Base-by-base conservation (phyloP, 2,329 filamentous ascomycete species). In the Simplicillium sp. region DNA sequence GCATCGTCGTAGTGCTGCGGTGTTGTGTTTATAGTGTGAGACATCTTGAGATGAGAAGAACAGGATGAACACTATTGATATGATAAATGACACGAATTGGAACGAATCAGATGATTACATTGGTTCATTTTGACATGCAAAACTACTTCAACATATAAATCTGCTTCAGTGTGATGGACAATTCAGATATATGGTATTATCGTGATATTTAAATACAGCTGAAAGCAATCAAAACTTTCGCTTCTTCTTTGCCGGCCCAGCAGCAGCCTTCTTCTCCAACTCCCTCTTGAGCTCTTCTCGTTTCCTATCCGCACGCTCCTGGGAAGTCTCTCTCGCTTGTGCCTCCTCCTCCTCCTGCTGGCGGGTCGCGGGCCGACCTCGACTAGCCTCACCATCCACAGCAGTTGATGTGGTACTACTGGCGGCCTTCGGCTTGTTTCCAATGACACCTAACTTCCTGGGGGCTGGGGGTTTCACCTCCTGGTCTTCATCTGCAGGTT, bases 171-270 rank as follows among this genome's bases (percentile, higher is more conserved):
- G 9, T 9, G 9, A 25, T 25, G 20, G 6, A 25, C 9, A 9
- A 6, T 9, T 25, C 9, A 9, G 9, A 25, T 9, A 9, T 25
- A 25, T 9, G 20, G 20, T 25, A 25, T 25, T 25, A 25, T 25
- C 20, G 20, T 25, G 6, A 25, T n/a, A n/a, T n/a, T n/a, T n/a
- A n/a, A n/a, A n/a, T n/a, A 25, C 20, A 5, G 20, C 20, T 9
- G 20, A 6, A 9, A 25, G 6, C 20, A 25, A 25, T 25, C 20
- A 78, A 45, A 77, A 77, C 38, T 64, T 71, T 34, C 74, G 61
- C 57, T 75, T 77, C 61, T 78, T 78, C 54, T 68, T 73, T 7
- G 60, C 62, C 4, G 74, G 74, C 1, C 67, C 68, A 14, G 64
- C 65, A 0, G 67, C 62, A 3, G 65, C 65, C 50, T 71, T 72